Base-by-base conservation (phyloP, 1,284 basidiomycete genomes). In the Hortiboletus rubellus region DNA sequence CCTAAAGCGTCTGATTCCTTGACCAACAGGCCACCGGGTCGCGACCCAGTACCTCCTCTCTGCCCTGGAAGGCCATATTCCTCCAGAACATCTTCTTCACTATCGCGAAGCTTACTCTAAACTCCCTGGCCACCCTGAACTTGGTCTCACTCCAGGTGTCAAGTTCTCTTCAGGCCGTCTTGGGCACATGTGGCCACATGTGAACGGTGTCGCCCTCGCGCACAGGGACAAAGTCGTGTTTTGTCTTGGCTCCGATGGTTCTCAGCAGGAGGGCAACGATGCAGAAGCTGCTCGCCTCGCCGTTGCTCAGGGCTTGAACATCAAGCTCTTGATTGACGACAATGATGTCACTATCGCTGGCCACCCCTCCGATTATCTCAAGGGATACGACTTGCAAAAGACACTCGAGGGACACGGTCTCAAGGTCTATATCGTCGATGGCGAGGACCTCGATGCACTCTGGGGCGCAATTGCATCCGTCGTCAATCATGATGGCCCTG, bases 311-410 rank as follows among this genome's bases (percentile, higher is more conserved):
- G 74, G 79, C 50, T 76, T 94, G 59, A 92, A 92, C 69, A 82
- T 94, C 71, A 94, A 94, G 74, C 77, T 94, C 52, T 74, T 94
- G 71, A 86, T 94, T 62, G 91, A 94, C 64, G 91, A 93, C 73
- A 94, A 94, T 74, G 86, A 93, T 68, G 91, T 93, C 61, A 93
- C 91, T 9, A 93, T 93, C 59, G 86, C 91, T 33, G 91, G 90
- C 1, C 91, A 94, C 68, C 92, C 91, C 3, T 91, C 89, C 17
- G 74, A 91, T 55, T 94, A 94, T 69, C 80, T 93, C 64, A 86
- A 86, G 68, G 91, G 91, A 24, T 94, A 85, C 73, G 79, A 84
- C 52, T 70, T 92, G 45, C 69, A 73, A 31, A 84, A 86, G 77
- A 92, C 91, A 0, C 81, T 94, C 34, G 76, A 82, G 60, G 91